Conservation (phyloP, 1,284 basidiomycete genomes). For the Stygiomarasmius scandens region DNA sequence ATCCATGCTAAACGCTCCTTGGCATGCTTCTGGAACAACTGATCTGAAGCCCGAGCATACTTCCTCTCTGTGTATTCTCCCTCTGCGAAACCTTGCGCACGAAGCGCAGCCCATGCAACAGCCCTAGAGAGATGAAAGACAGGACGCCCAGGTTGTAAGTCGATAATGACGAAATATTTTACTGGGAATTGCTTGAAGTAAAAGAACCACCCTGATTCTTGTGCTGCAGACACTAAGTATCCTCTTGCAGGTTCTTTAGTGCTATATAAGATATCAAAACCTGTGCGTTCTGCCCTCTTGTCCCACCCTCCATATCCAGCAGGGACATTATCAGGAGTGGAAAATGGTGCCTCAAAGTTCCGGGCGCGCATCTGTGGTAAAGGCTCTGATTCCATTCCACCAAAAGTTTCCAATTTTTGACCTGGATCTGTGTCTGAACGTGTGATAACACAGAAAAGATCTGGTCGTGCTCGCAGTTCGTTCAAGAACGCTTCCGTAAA, state of each 20-base stretch:
- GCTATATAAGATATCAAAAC: slow-evolving; percentile 25
- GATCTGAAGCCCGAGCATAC: slow-evolving; percentile 21
- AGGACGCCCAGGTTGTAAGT: slow-evolving; percentile 16
- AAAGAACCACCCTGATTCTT: slow-evolving; percentile 16
- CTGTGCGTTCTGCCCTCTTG: slow-evolving; percentile 8
- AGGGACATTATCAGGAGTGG: not conserved
- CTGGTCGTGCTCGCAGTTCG: slow-evolving; percentile 29
- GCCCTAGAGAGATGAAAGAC: slow-evolving; percentile 13
- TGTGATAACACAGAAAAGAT: slow-evolving; percentile 33
- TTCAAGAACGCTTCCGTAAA: slow-evolving; percentile 28
- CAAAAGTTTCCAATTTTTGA: slow-evolving; percentile 26
- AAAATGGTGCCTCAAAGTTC: slow-evolving; percentile 27
- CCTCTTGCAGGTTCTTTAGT: slow-evolving; percentile 8
- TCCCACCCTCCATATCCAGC: slow-evolving; percentile 20
- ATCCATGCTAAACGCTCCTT: too few species aligned
- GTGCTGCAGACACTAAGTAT: not conserved
- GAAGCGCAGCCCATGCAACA: slow-evolving; percentile 28
- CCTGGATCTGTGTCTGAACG: slow-evolving; percentile 29
- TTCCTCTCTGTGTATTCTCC: slow-evolving; percentile 20
- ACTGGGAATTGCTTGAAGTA: slow-evolving; percentile 33
- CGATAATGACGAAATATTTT: slow-evolving; percentile 33
- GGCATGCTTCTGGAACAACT: slow-evolving; percentile 17
- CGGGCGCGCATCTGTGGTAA: slow-evolving; percentile 14
- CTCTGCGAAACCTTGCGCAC: slow-evolving; percentile 21
- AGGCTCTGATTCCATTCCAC: slow-evolving; percentile 9